Percentiles rank a stretch among this genome's conserved stretches.
These are phyloP conservation scores for Chrysophaeum taylorii DNA, from an alignment of 352 stramenopile genomes.

Conservation along the genomic window DNA sequence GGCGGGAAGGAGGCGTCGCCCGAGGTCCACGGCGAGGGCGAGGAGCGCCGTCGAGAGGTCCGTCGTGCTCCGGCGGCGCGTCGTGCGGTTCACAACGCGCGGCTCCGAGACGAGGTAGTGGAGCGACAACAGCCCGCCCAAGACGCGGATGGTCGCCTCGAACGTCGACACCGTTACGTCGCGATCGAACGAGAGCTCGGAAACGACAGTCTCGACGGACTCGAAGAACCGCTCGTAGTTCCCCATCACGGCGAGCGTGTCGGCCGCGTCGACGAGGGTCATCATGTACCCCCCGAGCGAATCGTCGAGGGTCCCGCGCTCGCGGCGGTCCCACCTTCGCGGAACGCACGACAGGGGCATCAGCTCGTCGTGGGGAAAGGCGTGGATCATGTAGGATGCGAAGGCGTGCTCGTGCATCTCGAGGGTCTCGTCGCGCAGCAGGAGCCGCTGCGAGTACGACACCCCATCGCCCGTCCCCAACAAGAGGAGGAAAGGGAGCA, in stretches of 20 bases:
- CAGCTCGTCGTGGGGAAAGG: constrained; percentile 69
- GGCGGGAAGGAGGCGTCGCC: constrained; percentile 64
- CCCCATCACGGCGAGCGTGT: constrained; percentile 70
- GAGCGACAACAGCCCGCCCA: constrained; percentile 74
- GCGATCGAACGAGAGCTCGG: constrained; percentile 53
- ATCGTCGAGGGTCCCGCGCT: constrained; percentile 69
- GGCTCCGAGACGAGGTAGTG: constrained; percentile 35
- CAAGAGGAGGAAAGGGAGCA: too few relatives aligned
- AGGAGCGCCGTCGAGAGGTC: constrained; percentile 76
- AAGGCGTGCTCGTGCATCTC: constrained; percentile 78
- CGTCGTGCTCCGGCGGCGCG: constrained; percentile 24
- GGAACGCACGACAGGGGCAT: constrained; percentile 64
- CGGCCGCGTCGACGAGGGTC: constrained; percentile 72
- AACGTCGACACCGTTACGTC: constrained; percentile 80
- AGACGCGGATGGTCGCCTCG: constrained; percentile 76
- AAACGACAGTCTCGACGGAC: constrained; percentile 36
- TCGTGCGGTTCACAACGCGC: background rate
- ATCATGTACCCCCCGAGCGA: constrained; percentile 55
- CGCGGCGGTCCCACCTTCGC: constrained; percentile 56
- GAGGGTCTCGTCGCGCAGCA: constrained; percentile 54
- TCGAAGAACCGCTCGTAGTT: constrained; percentile 59
- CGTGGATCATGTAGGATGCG: constrained; percentile 67
- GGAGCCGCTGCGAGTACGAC: constrained; percentile 10
- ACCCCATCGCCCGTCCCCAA: too few relatives aligned
- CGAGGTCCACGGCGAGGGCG: constrained; percentile 69